Evolutionary conservation across 495 filamentous ascomycete species (phyloP).

Genomic region (Cudoniella acicularis): DNA sequence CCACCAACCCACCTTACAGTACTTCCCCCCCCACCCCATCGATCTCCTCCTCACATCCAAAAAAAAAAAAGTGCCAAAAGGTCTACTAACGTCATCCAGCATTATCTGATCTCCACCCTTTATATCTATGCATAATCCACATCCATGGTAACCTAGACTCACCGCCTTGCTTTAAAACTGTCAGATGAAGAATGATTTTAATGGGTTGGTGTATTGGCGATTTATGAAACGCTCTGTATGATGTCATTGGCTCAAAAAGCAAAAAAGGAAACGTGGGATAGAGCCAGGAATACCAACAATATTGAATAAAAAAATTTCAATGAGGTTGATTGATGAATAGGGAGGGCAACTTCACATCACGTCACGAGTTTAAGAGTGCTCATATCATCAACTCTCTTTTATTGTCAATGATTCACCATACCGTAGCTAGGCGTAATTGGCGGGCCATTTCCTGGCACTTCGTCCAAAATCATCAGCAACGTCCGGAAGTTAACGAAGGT

Average conservation of each 20-base stretch:
- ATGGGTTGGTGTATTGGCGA: too few relatives aligned
- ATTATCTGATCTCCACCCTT: too few relatives aligned
- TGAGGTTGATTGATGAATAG: neutral
- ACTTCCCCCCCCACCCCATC: too few relatives aligned
- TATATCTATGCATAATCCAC: too few relatives aligned
- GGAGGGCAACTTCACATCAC: neutral
- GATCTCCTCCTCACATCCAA: too few relatives aligned
- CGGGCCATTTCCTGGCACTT: neutral
- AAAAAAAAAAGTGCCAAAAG: too few relatives aligned
- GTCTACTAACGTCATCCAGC: too few relatives aligned
- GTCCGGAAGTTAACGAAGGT: neutral
- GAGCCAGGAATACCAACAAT: too few relatives aligned
- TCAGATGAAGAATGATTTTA: too few relatives aligned
- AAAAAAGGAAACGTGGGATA: neutral
- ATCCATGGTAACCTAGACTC: neutral
- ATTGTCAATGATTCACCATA: neutral
- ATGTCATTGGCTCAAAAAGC: neutral
- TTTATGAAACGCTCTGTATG: neutral
- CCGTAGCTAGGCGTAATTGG: neutral
- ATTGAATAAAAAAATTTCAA: too few relatives aligned
- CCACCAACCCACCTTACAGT: too few relatives aligned
- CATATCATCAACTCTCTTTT: neutral
- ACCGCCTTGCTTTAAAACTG: neutral
- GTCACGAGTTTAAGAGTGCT: neutral
- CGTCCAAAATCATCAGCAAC: neutral